A percentile compares a stretch with the other conserved stretches of the same genome.
Evolutionary conservation across 192 early-diverging fungal genomes (phyloP).

Genomic region (Funneliformis mosseae): DNA sequence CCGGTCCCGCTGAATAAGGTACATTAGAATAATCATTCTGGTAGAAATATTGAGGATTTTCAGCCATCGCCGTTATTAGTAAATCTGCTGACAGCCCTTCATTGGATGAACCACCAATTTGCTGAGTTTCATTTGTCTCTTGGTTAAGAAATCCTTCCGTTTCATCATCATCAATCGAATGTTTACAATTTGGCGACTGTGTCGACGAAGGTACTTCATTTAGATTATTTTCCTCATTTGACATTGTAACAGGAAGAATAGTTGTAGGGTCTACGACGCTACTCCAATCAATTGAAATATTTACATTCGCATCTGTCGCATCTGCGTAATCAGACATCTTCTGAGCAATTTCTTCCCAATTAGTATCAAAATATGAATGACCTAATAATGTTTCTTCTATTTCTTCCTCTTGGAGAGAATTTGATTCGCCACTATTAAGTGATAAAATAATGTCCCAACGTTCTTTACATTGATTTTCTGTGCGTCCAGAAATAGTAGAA

Average conservation of each 20-base stretch:
- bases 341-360: conserved; percentile 9
- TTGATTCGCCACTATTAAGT: neutral
- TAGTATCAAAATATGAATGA: conserved; percentile 15
- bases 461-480: conserved; percentile 15
- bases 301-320: neutral
- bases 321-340: neutral
- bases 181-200: neutral
- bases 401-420: neutral
- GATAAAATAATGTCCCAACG: conserved; percentile 4
- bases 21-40: conserved; percentile 10
- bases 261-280: neutral
- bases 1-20: neutral
- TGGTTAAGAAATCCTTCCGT: neutral
- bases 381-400: neutral
- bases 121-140: neutral
- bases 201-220: neutral
- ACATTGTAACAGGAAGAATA: conserved; percentile 3
- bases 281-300: conserved; percentile 23
- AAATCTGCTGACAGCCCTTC: conserved; percentile 4
- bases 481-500: neutral
- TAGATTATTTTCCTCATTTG: neutral
- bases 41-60: conserved; percentile 15
- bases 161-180: neutral
- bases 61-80: conserved; percentile 2
- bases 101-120: neutral